phyloP scores from a whole-genome alignment of 2,329 filamentous ascomycete genomes.

The Tolypocladium capitatum region DNA sequence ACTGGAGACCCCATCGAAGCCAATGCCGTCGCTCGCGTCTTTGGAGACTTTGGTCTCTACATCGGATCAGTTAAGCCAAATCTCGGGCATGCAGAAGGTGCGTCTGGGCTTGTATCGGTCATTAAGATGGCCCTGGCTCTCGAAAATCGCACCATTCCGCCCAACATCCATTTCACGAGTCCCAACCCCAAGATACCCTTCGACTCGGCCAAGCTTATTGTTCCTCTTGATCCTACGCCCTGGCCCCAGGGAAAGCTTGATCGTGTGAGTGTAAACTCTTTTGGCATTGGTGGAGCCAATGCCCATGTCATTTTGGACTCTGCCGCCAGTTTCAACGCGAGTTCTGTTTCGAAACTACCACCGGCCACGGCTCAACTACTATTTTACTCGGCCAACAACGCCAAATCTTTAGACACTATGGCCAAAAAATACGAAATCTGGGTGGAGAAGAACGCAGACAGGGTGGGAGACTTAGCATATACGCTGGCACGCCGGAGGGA shows the following conservation, averaged over 20 bases:
- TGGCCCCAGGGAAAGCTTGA: conserved; percentile 23
- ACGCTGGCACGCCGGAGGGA: neutral
- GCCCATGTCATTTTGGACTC: conserved; percentile 23
- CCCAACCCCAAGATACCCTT: conserved; percentile 12
- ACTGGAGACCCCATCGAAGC: conserved; percentile 26
- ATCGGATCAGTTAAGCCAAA: conserved; percentile 16
- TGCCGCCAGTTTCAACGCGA: neutral
- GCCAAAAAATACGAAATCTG: conserved; percentile 3
- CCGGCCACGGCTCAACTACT: neutral
- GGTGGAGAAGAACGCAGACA: neutral
- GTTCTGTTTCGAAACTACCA: neutral
- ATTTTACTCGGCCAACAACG: neutral
- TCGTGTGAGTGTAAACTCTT: conserved; percentile 31
- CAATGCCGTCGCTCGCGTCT: conserved; percentile 16
- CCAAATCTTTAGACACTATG: conserved; percentile 11
- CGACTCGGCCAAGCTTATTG: conserved; percentile 8
- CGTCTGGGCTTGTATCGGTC: conserved; percentile 12
- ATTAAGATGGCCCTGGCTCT: conserved; percentile 15
- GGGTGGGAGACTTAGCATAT: neutral
- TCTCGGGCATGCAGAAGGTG: conserved; percentile 16
- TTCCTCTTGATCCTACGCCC: conserved; percentile 16
- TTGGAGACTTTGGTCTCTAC: conserved; percentile 9
- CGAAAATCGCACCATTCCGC: conserved; percentile 11
- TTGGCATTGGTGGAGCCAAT: conserved; percentile 29
- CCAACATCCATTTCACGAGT: conserved; percentile 8